Conservation (phyloP, 192 early-diverging fungal genomes). For the Martensiomyces pterosporus region DNA sequence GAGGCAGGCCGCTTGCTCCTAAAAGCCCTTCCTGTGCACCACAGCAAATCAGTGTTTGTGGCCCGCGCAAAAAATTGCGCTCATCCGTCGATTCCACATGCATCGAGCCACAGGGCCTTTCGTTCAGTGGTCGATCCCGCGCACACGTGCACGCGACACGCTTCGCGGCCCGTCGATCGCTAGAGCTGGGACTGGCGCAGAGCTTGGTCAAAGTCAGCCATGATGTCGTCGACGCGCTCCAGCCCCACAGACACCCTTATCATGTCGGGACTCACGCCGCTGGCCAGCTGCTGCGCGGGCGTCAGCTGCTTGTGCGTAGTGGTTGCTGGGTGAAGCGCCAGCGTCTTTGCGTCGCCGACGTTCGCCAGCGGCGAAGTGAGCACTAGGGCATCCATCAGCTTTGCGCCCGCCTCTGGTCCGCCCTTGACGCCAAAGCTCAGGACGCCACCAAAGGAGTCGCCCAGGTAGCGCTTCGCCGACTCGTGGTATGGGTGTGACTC, state of each 20-base stretch:
- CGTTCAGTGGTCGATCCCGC: too few species aligned
- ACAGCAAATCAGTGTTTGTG: too few species aligned
- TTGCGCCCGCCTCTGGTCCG: conserved; percentile 44
- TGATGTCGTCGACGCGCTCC: conserved; percentile 69
- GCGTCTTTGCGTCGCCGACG: conserved; percentile 78
- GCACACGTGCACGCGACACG: too few species aligned
- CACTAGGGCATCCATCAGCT: conserved; percentile 69
- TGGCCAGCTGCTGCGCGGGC: conserved; percentile 64
- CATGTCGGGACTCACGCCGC: conserved; percentile 71
- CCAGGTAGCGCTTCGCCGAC: conserved; percentile 75
- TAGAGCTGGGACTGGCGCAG: conserved; percentile 7
- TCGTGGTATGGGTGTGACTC: conserved; percentile 63
- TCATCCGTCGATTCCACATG: too few species aligned
- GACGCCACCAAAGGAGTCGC: conserved; percentile 74
- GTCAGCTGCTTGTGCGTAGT: conserved; percentile 82
- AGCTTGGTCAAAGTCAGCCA: conserved; percentile 56
- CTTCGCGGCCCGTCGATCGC: too few species aligned
- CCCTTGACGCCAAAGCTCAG: conserved; percentile 65
- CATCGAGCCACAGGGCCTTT: too few species aligned
- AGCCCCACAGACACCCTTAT: conserved; percentile 78
- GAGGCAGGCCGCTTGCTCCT: too few species aligned
- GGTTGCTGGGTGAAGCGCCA: conserved; percentile 71
- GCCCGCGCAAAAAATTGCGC: too few species aligned
- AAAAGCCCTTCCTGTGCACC: too few species aligned
- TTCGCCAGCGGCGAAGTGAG: conserved; percentile 83